Evolutionary conservation across 1,284 basidiomycete genomes (phyloP), one percentile per base, ranked within the genome.

Genomic region (Baeospora myosura): DNA sequence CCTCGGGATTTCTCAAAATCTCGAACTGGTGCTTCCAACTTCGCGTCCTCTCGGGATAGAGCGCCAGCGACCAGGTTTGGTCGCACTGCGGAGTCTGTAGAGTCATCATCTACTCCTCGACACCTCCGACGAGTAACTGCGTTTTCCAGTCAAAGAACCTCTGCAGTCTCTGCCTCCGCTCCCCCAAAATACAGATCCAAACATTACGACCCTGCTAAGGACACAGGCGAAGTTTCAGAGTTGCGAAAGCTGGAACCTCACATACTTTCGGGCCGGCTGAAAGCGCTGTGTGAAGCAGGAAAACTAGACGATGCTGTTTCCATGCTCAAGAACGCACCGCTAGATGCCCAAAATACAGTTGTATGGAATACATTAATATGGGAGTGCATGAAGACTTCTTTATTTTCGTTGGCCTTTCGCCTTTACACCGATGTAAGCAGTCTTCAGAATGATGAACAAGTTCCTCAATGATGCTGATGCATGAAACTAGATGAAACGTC

Each of bases 281-380:
- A 71, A 52, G 71, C 66, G 44, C 61, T 83, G 11, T 75, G 74
- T 43, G 61, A 68, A 3, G 56, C 62, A 12, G 74, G 71, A 3
- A 65, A 76, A 31, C 35, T 84, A 22, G 74, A 79, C 38, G 68
- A 66, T 2, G 86, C 86, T 0, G 64, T 84, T 5, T 52, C 62
- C 5, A 69, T 74, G 53, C 65, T 89, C n/a, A 71, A 78, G 52
- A 75, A 68, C 30, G 61, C 76, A 18, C 84, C 86, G 18, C 60
- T 71, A 22, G 81, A 80, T 51, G 77, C 83, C 0, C 79, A 85
- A 55, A 88, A 84, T 49, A 65, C 72, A 1, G 63, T 69, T 16
- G 76, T 81, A 2, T 89, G 85, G 86, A 87, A 86, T 48, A 84
- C 77, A 1, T 55, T 88, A 44, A 78, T 89, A 25, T 70, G 66